A percentile compares a stretch with the other conserved stretches of the same genome.
Conservation (phyloP, 768 basidiomycete species). For the Termitomyces sp. region DNA sequence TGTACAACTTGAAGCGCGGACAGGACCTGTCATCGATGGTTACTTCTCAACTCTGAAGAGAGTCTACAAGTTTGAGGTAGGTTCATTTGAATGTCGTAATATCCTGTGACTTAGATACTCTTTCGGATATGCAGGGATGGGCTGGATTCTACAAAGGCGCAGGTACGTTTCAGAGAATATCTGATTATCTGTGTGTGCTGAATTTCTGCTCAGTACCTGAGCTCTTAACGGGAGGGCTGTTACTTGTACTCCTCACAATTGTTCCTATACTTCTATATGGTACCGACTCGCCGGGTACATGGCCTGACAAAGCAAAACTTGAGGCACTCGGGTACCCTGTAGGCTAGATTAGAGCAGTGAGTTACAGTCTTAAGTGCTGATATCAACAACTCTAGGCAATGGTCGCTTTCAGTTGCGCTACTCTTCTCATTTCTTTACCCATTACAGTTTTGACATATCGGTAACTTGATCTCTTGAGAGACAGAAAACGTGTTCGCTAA, state of each 20-base stretch:
- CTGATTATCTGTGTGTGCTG: neutral
- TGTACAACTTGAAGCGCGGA: conserved; percentile 36
- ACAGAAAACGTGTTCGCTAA: neutral
- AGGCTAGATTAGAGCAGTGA: neutral
- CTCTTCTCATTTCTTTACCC: conserved; percentile 7
- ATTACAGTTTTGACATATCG: conserved; percentile 7
- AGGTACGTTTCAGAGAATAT: conserved; percentile 30
- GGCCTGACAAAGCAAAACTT: conserved; percentile 3
- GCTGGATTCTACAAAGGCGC: conserved; percentile 77
- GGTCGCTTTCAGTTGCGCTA: neutral
- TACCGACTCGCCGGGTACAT: neutral
- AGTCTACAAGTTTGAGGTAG: conserved; percentile 69
- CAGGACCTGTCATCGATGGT: conserved; percentile 66
- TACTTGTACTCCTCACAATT: neutral
- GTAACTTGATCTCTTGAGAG: neutral
- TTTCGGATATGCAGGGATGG: conserved; percentile 41
- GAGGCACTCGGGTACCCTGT: neutral
- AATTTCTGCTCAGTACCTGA: conserved; percentile 4
- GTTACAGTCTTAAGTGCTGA: neutral
- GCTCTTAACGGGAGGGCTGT: neutral
- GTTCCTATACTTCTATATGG: conserved; percentile 2
- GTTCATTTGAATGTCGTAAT: conserved; percentile 11
- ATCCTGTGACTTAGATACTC: neutral
- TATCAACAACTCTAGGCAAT: neutral
- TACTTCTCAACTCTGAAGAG: conserved; percentile 70